Percentiles rank a stretch among this genome's conserved stretches.
These are phyloP conservation scores for Kwoniella mangroviensis DNA, from an alignment of 768 basidiomycete species.

Conservation along the genomic window DNA sequence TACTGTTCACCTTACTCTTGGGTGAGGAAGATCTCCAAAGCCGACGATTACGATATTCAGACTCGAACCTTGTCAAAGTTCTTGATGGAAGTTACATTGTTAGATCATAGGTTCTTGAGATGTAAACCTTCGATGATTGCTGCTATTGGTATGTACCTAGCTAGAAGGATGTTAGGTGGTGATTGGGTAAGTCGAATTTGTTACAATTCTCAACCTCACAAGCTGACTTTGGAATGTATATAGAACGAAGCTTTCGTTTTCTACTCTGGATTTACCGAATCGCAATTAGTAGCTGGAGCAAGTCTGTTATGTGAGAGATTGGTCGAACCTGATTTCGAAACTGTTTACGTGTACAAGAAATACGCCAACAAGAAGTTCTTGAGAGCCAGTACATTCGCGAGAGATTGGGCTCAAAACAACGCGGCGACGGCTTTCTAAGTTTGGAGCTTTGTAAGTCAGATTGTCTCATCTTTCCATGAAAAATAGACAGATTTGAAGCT, in stretches of 20 bases:
- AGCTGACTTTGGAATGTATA: neutral
- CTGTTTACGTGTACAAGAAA: conserved; percentile 89
- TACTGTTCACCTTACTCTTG: conserved; percentile 99
- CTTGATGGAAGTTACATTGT: conserved; percentile 89
- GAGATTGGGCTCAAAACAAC: conserved; percentile 60
- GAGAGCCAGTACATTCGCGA: conserved; percentile 66
- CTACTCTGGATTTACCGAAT: conserved; percentile 89
- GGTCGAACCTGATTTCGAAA: conserved; percentile 75
- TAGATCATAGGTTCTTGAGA: conserved; percentile 89
- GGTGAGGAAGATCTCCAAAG: conserved; percentile 98
- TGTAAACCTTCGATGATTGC: conserved; percentile 93
- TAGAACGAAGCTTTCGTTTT: conserved; percentile 89
- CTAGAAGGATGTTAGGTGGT: conserved; percentile 89
- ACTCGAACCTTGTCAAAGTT: conserved; percentile 97
- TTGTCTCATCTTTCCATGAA: neutral
- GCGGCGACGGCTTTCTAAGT: conserved; percentile 28
- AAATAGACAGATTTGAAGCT: no score
- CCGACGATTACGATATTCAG: conserved; percentile 97
- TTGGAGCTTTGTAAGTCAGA: neutral
- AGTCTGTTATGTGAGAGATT: conserved; percentile 81
- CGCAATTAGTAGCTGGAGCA: conserved; percentile 81
- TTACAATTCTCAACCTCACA: no score
- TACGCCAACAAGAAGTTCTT: conserved; percentile 98
- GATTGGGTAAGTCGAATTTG: conserved; percentile 78
- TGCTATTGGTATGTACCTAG: conserved; percentile 96